These are phyloP conservation scores for Avena atlantica DNA, from an alignment of 176 grass and related monocot genomes.

Conservation along the genomic window DNA sequence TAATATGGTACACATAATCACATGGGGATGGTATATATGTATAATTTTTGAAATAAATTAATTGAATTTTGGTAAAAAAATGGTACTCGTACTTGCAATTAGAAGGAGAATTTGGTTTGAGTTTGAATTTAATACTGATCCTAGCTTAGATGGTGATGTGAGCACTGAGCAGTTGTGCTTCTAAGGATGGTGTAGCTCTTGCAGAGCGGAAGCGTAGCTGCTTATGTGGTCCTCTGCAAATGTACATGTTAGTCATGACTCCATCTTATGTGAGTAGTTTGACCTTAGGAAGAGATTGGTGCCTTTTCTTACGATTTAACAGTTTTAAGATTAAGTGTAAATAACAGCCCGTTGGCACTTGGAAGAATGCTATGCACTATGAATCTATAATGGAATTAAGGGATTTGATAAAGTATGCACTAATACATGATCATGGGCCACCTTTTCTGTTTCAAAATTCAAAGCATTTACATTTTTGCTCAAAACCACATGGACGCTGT, in stretches of 20 bases:
- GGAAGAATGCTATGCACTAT: not conserved
- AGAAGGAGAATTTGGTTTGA: not conserved
- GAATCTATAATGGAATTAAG: not conserved
- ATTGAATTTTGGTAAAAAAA: not conserved
- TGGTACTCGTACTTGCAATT: no score
- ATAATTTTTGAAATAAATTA: not conserved
- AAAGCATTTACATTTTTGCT: conserved; percentile 1
- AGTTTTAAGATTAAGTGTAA: not conserved
- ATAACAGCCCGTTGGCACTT: not conserved
- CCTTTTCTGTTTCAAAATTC: conserved; percentile 5
- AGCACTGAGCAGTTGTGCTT: not conserved
- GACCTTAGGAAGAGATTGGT: not conserved
- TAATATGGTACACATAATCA: not conserved
- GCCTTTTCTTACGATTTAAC: not conserved
- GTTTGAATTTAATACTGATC: not conserved
- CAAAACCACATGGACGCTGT: no score
- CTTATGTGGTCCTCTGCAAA: not conserved
- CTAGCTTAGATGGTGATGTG: not conserved
- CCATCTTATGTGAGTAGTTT: not conserved
- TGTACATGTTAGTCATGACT: not conserved
- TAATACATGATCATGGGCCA: not conserved
- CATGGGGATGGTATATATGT: not conserved
- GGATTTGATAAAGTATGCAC: not conserved
- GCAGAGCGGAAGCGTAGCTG: not conserved
- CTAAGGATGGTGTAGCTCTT: not conserved